phyloP scores from a whole-genome alignment of 768 basidiomycete genomes.

The Leccinellum luteum region DNA sequence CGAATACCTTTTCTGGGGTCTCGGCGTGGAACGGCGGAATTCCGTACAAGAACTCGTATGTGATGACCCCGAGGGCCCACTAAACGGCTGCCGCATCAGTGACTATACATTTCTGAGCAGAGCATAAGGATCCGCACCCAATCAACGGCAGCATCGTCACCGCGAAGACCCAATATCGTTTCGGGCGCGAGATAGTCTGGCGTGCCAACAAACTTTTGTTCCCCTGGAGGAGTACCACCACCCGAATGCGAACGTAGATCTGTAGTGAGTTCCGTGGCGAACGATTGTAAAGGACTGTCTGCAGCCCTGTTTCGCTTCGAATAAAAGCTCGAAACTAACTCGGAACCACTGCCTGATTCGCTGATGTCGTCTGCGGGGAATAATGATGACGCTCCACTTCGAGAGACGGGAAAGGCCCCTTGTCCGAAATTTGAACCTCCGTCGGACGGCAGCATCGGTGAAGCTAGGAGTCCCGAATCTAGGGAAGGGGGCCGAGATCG shows the following conservation, averaged over 20 bases:
- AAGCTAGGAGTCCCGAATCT: conserved; percentile 76
- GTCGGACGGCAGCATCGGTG: conserved; percentile 66
- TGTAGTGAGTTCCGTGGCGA: conserved; percentile 80
- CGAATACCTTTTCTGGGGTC: conserved; percentile 95
- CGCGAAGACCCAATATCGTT: conserved; percentile 91
- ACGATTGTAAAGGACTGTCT: conserved; percentile 84
- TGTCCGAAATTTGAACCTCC: conserved; percentile 82
- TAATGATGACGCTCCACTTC: conserved; percentile 62
- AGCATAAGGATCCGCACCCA: conserved; percentile 63
- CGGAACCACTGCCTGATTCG: conserved; percentile 85
- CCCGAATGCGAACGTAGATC: conserved; percentile 71
- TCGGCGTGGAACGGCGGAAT: conserved; percentile 98
- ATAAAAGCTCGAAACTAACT: conserved; percentile 61
- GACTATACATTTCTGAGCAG: conserved; percentile 1
- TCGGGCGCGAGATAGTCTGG: conserved; percentile 97
- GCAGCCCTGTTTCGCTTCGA: conserved; percentile 47
- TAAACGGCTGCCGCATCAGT: conserved; percentile 37
- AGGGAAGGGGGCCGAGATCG: conserved; percentile 80
- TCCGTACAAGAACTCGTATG: conserved; percentile 97
- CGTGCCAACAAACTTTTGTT: conserved; percentile 95
- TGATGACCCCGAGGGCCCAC: conserved; percentile 99
- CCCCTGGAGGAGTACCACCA: conserved; percentile 69
- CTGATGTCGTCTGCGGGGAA: conserved; percentile 74
- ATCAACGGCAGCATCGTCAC: conserved; percentile 93
- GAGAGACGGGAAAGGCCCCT: conserved; percentile 57